A percentile compares a stretch with the other conserved stretches of the same genome.
phyloP scores from a whole-genome alignment of 805 yeast species.

The Metschnikowia cubensis region DNA sequence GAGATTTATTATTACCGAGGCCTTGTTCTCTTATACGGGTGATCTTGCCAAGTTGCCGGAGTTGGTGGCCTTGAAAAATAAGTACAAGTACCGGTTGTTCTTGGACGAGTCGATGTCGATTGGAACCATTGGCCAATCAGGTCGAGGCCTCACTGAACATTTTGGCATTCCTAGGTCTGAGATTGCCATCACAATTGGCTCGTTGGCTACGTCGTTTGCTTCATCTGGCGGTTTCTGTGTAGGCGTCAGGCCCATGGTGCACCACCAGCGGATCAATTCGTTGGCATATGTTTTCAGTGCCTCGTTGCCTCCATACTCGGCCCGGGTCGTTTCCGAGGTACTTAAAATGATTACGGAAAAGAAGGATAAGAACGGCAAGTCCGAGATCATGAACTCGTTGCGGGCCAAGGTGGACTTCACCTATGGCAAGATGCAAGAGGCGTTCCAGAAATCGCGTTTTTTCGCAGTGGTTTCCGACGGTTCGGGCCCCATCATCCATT shows the following conservation, averaged over 20 bases:
- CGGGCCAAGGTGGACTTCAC: slow-evolving; percentile 40
- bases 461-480: slow-evolving; percentile 53
- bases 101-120: slow-evolving; percentile 85
- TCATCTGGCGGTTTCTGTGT: slow-evolving; percentile 93
- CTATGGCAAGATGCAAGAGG: slow-evolving; percentile 38
- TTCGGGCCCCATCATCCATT: slow-evolving; percentile 66
- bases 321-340: slow-evolving; percentile 56
- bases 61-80: slow-evolving; percentile 69
- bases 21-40: slow-evolving; percentile 76
- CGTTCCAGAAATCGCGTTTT: slow-evolving; percentile 31
- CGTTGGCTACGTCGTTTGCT: slow-evolving; percentile 76
- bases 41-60: slow-evolving; percentile 68
- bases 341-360: slow-evolving; percentile 44
- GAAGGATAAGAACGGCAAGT: slow-evolving; percentile 29
- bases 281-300: slow-evolving; percentile 92
- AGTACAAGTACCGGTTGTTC: slow-evolving; percentile 80
- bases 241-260: slow-evolving; percentile 77
- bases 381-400: slow-evolving; percentile 30
- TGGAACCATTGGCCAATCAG: slow-evolving; percentile 81
- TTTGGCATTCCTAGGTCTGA: slow-evolving; percentile 63
- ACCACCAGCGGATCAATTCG: slow-evolving; percentile 89
- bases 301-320: slow-evolving; percentile 87
- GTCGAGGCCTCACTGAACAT: slow-evolving; percentile 82
- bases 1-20: slow-evolving; percentile 89
- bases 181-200: slow-evolving; percentile 82